Conservation (phyloP, 2,329 filamentous ascomycete species). For the Penicillium decumbens region DNA sequence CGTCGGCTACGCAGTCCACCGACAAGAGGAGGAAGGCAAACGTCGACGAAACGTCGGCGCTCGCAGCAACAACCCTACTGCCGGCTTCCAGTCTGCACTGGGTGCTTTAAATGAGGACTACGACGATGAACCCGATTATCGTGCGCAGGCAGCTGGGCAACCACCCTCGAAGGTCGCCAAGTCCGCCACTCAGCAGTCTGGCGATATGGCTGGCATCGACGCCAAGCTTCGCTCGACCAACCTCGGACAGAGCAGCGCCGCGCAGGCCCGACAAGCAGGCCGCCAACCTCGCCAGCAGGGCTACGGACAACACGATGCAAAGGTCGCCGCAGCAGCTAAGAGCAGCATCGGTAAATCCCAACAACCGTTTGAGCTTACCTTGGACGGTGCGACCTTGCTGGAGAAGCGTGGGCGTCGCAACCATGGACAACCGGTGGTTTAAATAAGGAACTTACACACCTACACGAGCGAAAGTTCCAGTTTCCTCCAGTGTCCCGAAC, state of each 20-base stretch:
- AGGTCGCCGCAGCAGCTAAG: slow-evolving; percentile 76
- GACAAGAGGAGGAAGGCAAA: slow-evolving; percentile 94
- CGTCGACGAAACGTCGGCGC: slow-evolving; percentile 76
- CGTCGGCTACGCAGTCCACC: slow-evolving; percentile 93
- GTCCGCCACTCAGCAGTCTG: slow-evolving; percentile 46
- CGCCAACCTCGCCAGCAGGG: slow-evolving; percentile 55
- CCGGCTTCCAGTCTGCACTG: slow-evolving; percentile 58
- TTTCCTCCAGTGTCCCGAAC: background rate
- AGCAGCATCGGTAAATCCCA: slow-evolving; percentile 73
- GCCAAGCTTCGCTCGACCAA: slow-evolving; percentile 81
- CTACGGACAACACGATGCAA: slow-evolving; percentile 83
- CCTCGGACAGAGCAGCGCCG: slow-evolving; percentile 59
- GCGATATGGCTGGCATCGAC: slow-evolving; percentile 69
- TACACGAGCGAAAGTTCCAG: background rate
- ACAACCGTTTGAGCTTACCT: slow-evolving; percentile 83
- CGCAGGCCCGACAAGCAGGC: slow-evolving; percentile 56
- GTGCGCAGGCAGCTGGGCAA: slow-evolving; percentile 46
- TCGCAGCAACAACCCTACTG: slow-evolving; percentile 50
- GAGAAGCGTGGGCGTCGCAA: slow-evolving; percentile 58
- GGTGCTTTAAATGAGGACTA: slow-evolving; percentile 62
- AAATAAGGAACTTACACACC: background rate
- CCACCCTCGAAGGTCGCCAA: slow-evolving; percentile 65
- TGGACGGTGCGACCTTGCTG: slow-evolving; percentile 85
- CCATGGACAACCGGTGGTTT: slow-evolving; percentile 30
- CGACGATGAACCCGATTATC: slow-evolving; percentile 55